These are phyloP conservation scores for Clavispora phyllophila DNA, from an alignment of 805 yeast species.

Conservation along the genomic window DNA sequence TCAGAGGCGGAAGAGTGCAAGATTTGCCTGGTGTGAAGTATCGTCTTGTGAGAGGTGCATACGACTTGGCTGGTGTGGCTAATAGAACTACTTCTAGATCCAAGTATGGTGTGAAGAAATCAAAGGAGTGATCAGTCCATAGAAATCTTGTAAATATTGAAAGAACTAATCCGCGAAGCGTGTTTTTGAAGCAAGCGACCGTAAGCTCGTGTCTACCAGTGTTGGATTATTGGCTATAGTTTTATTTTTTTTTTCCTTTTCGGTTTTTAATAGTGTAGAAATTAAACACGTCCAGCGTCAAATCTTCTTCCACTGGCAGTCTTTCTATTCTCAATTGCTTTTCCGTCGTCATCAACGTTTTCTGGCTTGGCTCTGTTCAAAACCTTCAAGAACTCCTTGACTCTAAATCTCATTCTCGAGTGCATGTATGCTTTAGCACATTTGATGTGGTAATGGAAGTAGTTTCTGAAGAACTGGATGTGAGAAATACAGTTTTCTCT, in stretches of 20 bases:
- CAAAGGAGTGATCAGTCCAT: slow-evolving; percentile 29
- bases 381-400: slow-evolving; percentile 88
- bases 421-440: slow-evolving; percentile 98
- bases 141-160: slow-evolving; percentile 3
- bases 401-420: slow-evolving; percentile 96
- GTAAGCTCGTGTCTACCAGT: not conserved
- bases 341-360: slow-evolving; percentile 65
- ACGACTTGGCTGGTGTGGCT: slow-evolving; percentile 92
- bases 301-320: slow-evolving; percentile 73
- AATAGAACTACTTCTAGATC: slow-evolving; percentile 86
- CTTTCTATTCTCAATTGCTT: slow-evolving; percentile 45
- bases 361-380: slow-evolving; percentile 97
- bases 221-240: not conserved
- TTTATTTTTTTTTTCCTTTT: not conserved
- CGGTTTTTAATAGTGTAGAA: not conserved
- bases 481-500: slow-evolving; percentile 87
- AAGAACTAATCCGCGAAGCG: not conserved
- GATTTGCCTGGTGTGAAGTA: slow-evolving; percentile 98
- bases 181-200: not conserved
- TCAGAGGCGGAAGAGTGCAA: slow-evolving; percentile 97
- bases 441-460: slow-evolving; percentile 97
- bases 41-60: slow-evolving; percentile 87
- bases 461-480: slow-evolving; percentile 87
- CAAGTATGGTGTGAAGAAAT: slow-evolving; percentile 89
- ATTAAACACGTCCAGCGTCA: slow-evolving; percentile 19